These are phyloP conservation scores for Apiotrichum brassicae DNA, from an alignment of 1,284 basidiomycete genomes.

Conservation along the genomic window DNA sequence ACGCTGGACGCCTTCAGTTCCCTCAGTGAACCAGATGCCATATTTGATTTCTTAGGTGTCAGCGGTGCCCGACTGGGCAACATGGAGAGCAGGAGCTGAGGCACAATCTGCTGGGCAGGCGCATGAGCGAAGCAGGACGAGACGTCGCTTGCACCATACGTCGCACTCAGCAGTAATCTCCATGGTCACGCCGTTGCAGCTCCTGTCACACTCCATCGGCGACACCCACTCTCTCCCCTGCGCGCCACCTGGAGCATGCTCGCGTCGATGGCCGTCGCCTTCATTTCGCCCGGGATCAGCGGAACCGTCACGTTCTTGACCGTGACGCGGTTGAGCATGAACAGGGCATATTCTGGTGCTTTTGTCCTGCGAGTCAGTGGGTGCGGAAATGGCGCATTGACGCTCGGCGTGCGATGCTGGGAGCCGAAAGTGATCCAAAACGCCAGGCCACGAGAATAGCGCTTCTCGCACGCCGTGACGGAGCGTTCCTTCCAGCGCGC, in stretches of 20 bases:
- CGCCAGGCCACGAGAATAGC: background rate
- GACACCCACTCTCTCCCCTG: conserved; percentile 37
- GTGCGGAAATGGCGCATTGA: background rate
- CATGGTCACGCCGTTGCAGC: too few relatives aligned
- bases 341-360: conserved; percentile 37
- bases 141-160: too few relatives aligned
- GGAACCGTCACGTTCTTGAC: conserved; percentile 39
- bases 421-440: background rate
- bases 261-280: conserved; percentile 29
- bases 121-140: too few relatives aligned
- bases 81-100: too few relatives aligned
- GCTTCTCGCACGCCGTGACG: background rate
- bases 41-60: conserved; percentile 13
- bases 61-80: too few relatives aligned
- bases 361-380: conserved; percentile 12
- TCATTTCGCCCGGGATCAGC: conserved; percentile 40
- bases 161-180: too few relatives aligned
- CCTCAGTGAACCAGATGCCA: conserved; percentile 40
- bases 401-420: background rate
- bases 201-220: too few relatives aligned
- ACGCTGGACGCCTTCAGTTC: conserved; percentile 21
- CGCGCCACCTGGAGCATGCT: conserved; percentile 38
- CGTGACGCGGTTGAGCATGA: conserved; percentile 38
- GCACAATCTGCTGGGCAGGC: too few relatives aligned
- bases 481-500: background rate